Percentiles rank a stretch among this genome's conserved stretches.
Evolutionary conservation across 495 filamentous ascomycete species (phyloP).

Genomic region (Podospora australis): DNA sequence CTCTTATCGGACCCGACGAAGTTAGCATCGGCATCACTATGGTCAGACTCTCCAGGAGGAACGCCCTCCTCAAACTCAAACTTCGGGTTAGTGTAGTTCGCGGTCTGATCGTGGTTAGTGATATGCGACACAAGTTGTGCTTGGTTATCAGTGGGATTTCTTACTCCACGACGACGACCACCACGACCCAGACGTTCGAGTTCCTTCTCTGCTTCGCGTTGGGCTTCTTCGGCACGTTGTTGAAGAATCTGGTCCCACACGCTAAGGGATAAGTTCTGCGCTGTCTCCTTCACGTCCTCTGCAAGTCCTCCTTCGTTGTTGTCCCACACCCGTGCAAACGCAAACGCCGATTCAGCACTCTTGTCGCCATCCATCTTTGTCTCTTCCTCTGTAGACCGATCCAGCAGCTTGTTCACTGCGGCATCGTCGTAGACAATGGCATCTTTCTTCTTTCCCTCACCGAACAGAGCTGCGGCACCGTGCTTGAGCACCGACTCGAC

Average conservation of each 20-base stretch:
- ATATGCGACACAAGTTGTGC: too few relatives aligned
- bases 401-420: slow-evolving; percentile 80
- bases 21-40: background rate
- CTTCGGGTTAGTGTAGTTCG: background rate
- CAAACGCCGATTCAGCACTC: slow-evolving; percentile 71
- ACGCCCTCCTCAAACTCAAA: background rate
- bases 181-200: slow-evolving; percentile 75
- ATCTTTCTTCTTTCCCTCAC: slow-evolving; percentile 60
- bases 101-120: background rate
- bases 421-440: slow-evolving; percentile 69
- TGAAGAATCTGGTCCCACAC: slow-evolving; percentile 86
- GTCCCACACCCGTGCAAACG: slow-evolving; percentile 86
- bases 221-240: slow-evolving; percentile 70
- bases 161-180: slow-evolving; percentile 55
- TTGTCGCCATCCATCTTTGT: slow-evolving; percentile 50
- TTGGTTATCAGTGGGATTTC: background rate
- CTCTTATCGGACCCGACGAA: slow-evolving; percentile 1
- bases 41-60: background rate
- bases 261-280: slow-evolving; percentile 49
- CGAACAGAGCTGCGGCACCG: slow-evolving; percentile 80
- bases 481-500: slow-evolving; percentile 83
- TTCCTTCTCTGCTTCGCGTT: slow-evolving; percentile 55
- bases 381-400: slow-evolving; percentile 75
- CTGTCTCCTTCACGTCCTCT: slow-evolving; percentile 49
- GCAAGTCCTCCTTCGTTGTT: slow-evolving; percentile 61